A percentile compares a stretch with the other conserved stretches of the same genome.
These are phyloP conservation scores for Trichophyton mentagrophytes DNA, from an alignment of 2,329 filamentous ascomycete genomes.

Conservation along the genomic window DNA sequence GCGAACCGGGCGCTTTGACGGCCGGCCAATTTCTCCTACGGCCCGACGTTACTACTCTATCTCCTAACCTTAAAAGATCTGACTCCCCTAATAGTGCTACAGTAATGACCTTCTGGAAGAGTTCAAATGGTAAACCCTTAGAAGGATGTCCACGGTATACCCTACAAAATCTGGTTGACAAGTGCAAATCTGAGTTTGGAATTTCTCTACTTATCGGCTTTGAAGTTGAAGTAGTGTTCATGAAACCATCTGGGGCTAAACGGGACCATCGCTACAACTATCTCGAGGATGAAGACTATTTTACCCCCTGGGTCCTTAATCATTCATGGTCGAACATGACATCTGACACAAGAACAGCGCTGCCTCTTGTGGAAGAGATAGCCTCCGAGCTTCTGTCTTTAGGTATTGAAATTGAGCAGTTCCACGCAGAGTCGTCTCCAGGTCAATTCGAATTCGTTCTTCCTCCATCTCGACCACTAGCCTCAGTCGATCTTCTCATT, in stretches of 20 bases:
- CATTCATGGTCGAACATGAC: conserved; percentile 61
- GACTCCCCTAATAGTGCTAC: conserved; percentile 45
- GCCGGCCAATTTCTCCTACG: conserved; percentile 55
- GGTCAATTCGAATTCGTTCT: conserved; percentile 72
- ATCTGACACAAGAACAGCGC: conserved; percentile 44
- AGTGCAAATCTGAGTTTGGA: conserved; percentile 39
- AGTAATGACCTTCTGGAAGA: conserved; percentile 53
- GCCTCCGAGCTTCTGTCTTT: conserved; percentile 46
- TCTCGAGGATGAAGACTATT: conserved; percentile 18
- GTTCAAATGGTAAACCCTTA: conserved; percentile 41
- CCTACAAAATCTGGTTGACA: conserved; percentile 43
- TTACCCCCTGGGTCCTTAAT: conserved; percentile 43
- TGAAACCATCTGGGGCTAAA: conserved; percentile 36
- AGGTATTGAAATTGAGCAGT: conserved; percentile 56
- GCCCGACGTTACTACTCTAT: conserved; percentile 53
- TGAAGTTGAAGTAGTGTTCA: conserved; percentile 67
- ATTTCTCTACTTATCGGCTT: conserved; percentile 59
- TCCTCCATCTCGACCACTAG: conserved; percentile 47
- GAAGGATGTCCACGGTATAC: conserved; percentile 53
- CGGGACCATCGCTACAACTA: not conserved
- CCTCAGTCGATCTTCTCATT: conserved; percentile 59
- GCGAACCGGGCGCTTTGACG: conserved; percentile 39
- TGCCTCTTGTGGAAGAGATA: conserved; percentile 53
- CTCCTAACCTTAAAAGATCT: conserved; percentile 13
- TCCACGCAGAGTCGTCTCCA: conserved; percentile 59